Conservation (phyloP, 371 early-diverging fungal species). For the Apophysomyces trapeziformis region DNA sequence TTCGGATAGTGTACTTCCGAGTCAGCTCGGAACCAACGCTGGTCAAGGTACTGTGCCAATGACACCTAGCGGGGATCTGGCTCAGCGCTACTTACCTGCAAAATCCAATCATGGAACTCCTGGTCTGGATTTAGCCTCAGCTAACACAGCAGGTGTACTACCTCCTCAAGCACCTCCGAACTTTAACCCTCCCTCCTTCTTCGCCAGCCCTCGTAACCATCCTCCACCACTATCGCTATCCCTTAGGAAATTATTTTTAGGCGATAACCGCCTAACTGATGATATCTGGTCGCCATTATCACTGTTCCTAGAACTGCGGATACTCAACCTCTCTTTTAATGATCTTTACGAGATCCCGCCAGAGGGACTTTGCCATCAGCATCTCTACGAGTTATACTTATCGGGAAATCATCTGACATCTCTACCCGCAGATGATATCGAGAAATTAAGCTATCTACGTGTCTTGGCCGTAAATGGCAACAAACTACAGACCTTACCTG, state of each 20-base stretch:
- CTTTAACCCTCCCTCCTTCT: conserved; percentile 57
- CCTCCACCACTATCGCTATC: conserved; percentile 69
- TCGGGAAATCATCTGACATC: conserved; percentile 87
- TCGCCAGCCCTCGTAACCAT: conserved; percentile 57
- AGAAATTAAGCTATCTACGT: conserved; percentile 67
- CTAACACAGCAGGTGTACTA: not conserved
- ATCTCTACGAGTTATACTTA: conserved; percentile 77
- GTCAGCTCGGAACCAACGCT: conserved; percentile 29
- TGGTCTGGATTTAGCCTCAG: not conserved
- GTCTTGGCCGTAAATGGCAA: conserved; percentile 89
- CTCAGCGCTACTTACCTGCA: not conserved
- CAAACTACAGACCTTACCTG: conserved; percentile 88
- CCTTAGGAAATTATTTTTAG: conserved; percentile 69
- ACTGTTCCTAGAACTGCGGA: conserved; percentile 70
- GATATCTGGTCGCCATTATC: conserved; percentile 78
- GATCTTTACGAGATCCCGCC: conserved; percentile 80
- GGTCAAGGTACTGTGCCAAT: conserved; percentile 35
- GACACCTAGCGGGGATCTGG: not conserved
- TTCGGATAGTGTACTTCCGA: conserved; percentile 17
- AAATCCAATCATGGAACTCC: not conserved
- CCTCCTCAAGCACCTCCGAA: conserved; percentile 40
- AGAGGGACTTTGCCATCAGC: conserved; percentile 54
- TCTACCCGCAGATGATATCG: conserved; percentile 88
- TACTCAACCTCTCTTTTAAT: conserved; percentile 87
- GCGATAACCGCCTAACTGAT: conserved; percentile 86